These are phyloP conservation scores for Allomyces javanicus DNA, from an alignment of 192 early-diverging fungal genomes.

Conservation along the genomic window DNA sequence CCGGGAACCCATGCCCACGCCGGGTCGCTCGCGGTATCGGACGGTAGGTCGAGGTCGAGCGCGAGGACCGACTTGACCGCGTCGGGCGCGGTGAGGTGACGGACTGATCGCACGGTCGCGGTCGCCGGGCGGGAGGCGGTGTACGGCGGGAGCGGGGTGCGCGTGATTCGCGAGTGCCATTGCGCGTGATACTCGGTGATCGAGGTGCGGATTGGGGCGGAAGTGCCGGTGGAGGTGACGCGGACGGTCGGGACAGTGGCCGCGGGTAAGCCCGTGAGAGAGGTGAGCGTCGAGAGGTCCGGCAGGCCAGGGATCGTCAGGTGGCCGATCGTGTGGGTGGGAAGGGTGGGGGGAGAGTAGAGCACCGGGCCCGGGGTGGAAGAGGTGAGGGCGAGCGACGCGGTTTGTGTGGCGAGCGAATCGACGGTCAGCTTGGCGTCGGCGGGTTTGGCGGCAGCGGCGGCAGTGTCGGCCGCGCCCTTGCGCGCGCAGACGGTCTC, in stretches of 20 bases:
- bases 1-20: constrained; percentile 38
- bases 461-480: neutral
- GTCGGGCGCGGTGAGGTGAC: neutral
- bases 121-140: neutral
- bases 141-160: neutral
- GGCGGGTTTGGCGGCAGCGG: neutral
- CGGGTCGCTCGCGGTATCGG: neutral
- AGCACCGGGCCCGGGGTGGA: neutral
- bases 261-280: neutral
- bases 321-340: neutral
- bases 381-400: neutral
- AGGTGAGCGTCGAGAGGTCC: too few relatives aligned
- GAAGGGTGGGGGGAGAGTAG: neutral
- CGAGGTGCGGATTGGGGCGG: neutral
- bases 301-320: neutral
- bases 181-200: neutral
- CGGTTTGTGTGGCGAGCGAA: neutral
- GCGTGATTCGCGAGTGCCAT: neutral
- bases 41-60: constrained; percentile 13
- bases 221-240: neutral
- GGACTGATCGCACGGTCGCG: neutral
- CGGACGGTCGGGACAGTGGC: neutral
- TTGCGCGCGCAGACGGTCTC: constrained; percentile 13
- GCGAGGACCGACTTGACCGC: constrained; percentile 14
- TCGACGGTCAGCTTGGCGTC: neutral